phyloP scores from a whole-genome alignment of 257 asterid species.

The Henckelia pumila region DNA sequence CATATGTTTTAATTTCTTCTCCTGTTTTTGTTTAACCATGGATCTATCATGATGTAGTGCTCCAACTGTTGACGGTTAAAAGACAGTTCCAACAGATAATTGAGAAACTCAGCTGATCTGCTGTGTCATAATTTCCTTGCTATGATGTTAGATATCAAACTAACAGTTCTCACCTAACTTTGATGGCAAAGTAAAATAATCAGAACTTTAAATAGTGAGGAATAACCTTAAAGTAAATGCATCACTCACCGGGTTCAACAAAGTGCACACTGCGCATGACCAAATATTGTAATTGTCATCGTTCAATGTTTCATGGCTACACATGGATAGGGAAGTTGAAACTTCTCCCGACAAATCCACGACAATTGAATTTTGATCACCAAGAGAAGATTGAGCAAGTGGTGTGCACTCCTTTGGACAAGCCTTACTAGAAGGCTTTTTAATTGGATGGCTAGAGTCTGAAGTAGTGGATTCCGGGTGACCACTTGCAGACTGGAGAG shows the following conservation, averaged over 20 bases:
- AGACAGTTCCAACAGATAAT: background rate
- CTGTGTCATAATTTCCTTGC: background rate
- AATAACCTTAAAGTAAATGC: background rate
- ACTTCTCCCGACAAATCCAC: constrained; percentile 35
- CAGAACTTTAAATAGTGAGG: constrained; percentile 1
- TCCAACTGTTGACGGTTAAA: background rate
- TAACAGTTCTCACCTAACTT: constrained; percentile 2
- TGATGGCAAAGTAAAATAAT: constrained; percentile 15
- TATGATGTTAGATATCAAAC: background rate
- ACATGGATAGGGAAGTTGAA: constrained; percentile 35
- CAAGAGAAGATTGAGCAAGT: constrained; percentile 22
- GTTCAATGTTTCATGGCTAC: constrained; percentile 22
- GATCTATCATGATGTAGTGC: constrained; percentile 5
- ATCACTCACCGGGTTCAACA: constrained; percentile 74
- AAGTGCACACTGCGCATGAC: constrained; percentile 78
- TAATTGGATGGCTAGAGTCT: constrained; percentile 25
- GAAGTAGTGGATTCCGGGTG: constrained; percentile 30
- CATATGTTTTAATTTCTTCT: background rate
- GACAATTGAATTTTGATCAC: constrained; percentile 8
- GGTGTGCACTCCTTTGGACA: constrained; percentile 18
- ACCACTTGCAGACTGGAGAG: constrained; percentile 27
- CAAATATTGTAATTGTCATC: constrained; percentile 36
- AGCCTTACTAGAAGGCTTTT: constrained; percentile 27
- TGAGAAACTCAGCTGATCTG: background rate
- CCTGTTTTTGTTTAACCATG: background rate